A percentile compares a stretch with the other conserved stretches of the same genome.
Evolutionary conservation across 148 eudicot genomes (phyloP).

Genomic region (Cornus kousa): DNA sequence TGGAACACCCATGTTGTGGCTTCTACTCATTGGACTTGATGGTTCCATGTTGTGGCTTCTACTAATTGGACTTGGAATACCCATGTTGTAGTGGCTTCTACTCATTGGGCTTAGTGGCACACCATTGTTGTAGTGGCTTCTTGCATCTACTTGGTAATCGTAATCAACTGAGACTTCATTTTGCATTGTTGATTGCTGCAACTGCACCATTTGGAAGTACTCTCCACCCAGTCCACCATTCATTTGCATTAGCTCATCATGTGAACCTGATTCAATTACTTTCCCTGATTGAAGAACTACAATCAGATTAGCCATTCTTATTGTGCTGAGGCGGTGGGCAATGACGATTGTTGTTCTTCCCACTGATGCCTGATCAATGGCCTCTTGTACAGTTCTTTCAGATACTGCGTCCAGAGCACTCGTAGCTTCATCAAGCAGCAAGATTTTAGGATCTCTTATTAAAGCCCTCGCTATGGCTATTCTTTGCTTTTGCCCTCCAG

Average conservation of each 20-base stretch:
- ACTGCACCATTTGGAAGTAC: conserved; percentile 45
- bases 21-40: conserved; percentile 25
- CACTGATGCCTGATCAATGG: conserved; percentile 43
- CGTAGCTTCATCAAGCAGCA: conserved; percentile 59
- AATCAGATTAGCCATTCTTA: conserved; percentile 36
- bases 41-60: conserved; percentile 3
- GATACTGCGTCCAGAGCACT: conserved; percentile 53
- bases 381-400: conserved; percentile 44
- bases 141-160: neutral
- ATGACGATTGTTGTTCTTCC: conserved; percentile 49
- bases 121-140: conserved; percentile 3
- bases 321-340: conserved; percentile 55
- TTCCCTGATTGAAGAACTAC: conserved; percentile 40
- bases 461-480: conserved; percentile 57
- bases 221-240: conserved; percentile 30
- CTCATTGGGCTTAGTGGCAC: too few relatives aligned
- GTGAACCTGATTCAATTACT: conserved; percentile 52
- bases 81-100: conserved; percentile 1
- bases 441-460: conserved; percentile 47
- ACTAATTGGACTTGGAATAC: neutral
- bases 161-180: conserved; percentile 16
- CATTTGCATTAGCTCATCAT: conserved; percentile 38
- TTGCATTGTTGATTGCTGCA: conserved; percentile 31
- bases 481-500: conserved; percentile 56
- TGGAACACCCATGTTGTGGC: conserved; percentile 12